Evolutionary conservation across 164 flowering plant species (phyloP).

Genomic region (Chloranthus sessilifolius): DNA sequence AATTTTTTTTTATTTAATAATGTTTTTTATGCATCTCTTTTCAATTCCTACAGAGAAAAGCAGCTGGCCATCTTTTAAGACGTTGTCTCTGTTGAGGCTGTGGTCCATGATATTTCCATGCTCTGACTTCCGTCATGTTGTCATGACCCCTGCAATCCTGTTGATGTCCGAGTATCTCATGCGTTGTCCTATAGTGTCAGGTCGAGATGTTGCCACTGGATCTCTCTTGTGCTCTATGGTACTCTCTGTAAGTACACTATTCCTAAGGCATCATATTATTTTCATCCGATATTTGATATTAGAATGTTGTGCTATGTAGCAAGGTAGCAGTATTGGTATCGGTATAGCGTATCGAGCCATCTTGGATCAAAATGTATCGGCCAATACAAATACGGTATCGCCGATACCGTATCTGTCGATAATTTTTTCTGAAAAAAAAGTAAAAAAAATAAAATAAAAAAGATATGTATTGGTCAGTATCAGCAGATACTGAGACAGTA

Average conservation of each 20-base stretch:
- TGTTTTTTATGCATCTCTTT: neutral
- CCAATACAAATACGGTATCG: no score
- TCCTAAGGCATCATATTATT: neutral
- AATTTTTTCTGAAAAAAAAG: no score
- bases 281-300: neutral
- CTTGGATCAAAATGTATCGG: no score
- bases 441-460: no score
- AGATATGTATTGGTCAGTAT: no score
- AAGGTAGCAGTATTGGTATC: no score
- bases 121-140: slow-evolving; percentile 90
- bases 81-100: slow-evolving; percentile 73
- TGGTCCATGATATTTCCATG: slow-evolving; percentile 96
- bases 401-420: no score
- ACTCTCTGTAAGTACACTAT: slow-evolving; percentile 52
- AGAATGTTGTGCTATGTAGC: neutral
- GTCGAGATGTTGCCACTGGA: slow-evolving; percentile 74
- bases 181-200: slow-evolving; percentile 78
- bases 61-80: slow-evolving; percentile 91
- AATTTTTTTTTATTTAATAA: no score
- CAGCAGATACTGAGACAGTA: no score
- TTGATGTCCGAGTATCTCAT: slow-evolving; percentile 92
- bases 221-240: slow-evolving; percentile 83
- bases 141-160: slow-evolving; percentile 82
- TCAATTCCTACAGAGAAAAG: slow-evolving; percentile 45
- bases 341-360: no score